Base-by-base conservation (phyloP, 2,329 filamentous ascomycete species). In the Hypoxylon sp. region DNA sequence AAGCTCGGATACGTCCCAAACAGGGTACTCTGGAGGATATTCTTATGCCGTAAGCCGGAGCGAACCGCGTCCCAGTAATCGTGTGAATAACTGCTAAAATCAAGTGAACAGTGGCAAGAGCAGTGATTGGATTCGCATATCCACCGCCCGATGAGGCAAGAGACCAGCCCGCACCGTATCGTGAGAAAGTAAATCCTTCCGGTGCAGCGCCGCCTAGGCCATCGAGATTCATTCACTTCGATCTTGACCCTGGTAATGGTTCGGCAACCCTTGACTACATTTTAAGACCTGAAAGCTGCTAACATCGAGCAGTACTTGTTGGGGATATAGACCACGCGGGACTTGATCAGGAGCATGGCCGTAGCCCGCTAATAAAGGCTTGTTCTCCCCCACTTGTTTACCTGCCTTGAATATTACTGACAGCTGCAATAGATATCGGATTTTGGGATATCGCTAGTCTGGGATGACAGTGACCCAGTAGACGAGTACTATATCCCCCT, bases 211-310 rank as follows among this genome's bases (percentile, higher is more conserved):
- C 19, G 11, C 11, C 21, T 23, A 14, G 0, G 5, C 21, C 10
- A 3, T 28, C 36, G 17, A 52, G 7, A 1, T 6, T 58, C 14
- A 38, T 69, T 50, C 67, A 69, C 19, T 57, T 63, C 23, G 63
- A 69, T 14, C 57, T 69, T 21, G 63, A 69, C 14, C 32, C 48
- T 28, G 17, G 30, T 11, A 67, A 69, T 38, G 34, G 67, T 69
- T 41, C 11, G 38, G 9, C 14, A 1, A 10, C n/a, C 32, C n/a
- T 30, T 11, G 5, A 23, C 11, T n/a, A 34, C 5, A 14, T 19
- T 25, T 2, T 36, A 19, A 21, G 11, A 17, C 5, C 5, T 13
- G 11, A 13, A 34, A 7, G 11, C 34, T 14, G 21, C 50, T 68
- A 48, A 68, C 25, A 23, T 14, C 25, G 7, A 38, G 14, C 11